A percentile compares a stretch with the other conserved stretches of the same genome.
phyloP scores from a whole-genome alignment of 495 filamentous ascomycete genomes.

The Hypoxylon cercidicola region DNA sequence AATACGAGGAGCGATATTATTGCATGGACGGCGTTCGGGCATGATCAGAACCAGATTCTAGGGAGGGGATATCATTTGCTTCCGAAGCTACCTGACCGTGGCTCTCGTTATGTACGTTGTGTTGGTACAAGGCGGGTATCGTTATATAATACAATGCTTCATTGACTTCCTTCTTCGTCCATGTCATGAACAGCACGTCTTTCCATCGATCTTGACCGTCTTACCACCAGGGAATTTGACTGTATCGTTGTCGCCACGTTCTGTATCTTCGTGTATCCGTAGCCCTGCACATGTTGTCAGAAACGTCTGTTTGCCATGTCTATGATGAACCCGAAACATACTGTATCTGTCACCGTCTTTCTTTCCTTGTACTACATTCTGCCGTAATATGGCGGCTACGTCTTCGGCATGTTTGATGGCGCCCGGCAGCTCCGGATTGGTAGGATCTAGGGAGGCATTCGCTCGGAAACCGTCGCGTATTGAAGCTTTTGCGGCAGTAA shows the following conservation, averaged over 20 bases:
- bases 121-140: conserved; percentile 44
- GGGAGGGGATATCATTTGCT: conserved; percentile 33
- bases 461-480: conserved; percentile 77
- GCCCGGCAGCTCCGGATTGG: conserved; percentile 58
- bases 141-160: conserved; percentile 47
- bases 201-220: conserved; percentile 56
- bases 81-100: conserved; percentile 7
- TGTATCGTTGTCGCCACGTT: conserved; percentile 90
- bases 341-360: conserved; percentile 71
- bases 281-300: conserved; percentile 65
- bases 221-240: conserved; percentile 68
- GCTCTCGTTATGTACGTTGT: conserved; percentile 47
- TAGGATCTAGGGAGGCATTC: conserved; percentile 66
- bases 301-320: conserved; percentile 10
- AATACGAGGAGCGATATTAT: conserved; percentile 32
- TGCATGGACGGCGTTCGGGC: conserved; percentile 48
- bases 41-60: conserved; percentile 56
- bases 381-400: conserved; percentile 78
- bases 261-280: conserved; percentile 87
- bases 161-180: conserved; percentile 47
- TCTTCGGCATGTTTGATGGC: conserved; percentile 82
- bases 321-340: conserved; percentile 52
- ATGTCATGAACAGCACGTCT: conserved; percentile 56
- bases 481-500: conserved; percentile 73
- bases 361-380: conserved; percentile 90